A percentile compares a stretch with the other conserved stretches of the same genome.
Conservation (phyloP, 208 protist genomes). For the Naegleria gruberi region DNA sequence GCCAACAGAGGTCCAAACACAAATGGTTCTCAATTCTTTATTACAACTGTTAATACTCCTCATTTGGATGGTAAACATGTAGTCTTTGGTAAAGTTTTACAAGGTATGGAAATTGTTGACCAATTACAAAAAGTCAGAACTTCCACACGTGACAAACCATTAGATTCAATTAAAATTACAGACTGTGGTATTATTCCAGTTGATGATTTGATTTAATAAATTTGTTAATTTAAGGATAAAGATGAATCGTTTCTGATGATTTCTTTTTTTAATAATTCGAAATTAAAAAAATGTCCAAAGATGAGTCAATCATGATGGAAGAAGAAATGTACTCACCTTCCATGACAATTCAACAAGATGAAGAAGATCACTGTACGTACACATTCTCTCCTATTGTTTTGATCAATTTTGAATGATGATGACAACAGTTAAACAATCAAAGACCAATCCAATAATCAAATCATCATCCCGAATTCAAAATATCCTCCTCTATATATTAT, state of each 20-base stretch:
- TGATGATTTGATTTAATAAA: neutral
- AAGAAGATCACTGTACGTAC: too few relatives aligned
- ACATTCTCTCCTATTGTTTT: too few relatives aligned
- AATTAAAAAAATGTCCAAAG: neutral
- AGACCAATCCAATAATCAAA: neutral
- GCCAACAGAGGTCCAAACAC: slow-evolving; percentile 70
- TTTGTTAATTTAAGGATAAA: neutral
- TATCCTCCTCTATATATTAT: neutral
- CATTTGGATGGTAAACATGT: slow-evolving; percentile 88
- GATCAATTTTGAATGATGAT: too few relatives aligned
- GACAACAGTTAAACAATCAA: too few relatives aligned
- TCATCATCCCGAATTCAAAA: neutral
- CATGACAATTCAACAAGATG: too few relatives aligned
- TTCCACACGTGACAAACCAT: slow-evolving; percentile 51
- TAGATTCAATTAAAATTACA: slow-evolving; percentile 3
- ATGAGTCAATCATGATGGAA: too few relatives aligned
- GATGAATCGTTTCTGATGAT: too few relatives aligned
- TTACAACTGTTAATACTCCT: slow-evolving; percentile 64
- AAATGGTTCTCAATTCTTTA: slow-evolving; percentile 84
- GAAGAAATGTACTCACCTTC: too few relatives aligned
- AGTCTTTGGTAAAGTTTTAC: slow-evolving; percentile 81
- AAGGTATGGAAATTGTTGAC: slow-evolving; percentile 66
- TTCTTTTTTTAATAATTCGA: neutral
- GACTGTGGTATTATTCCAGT: neutral
- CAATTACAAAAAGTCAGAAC: slow-evolving; percentile 60